Evolutionary conservation across 805 yeast genomes (phyloP).

Genomic region (Lachancea kluyveri): DNA sequence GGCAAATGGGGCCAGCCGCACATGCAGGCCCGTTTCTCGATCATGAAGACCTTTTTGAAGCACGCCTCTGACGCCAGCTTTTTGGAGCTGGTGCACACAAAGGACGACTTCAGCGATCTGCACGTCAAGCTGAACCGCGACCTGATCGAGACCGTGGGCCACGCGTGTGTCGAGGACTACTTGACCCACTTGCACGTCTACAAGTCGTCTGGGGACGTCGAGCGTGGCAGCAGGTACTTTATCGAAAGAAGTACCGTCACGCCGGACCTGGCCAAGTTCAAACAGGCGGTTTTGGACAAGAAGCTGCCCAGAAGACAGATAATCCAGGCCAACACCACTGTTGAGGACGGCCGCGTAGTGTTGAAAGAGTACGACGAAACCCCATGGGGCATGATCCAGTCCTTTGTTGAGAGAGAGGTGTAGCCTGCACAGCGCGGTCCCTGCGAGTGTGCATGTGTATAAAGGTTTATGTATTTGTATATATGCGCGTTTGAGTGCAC

Average conservation of each 20-base stretch:
- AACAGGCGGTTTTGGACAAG: slow-evolving; percentile 62
- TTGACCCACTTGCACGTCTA: slow-evolving; percentile 67
- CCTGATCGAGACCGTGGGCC: slow-evolving; percentile 65
- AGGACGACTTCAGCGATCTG: slow-evolving; percentile 51
- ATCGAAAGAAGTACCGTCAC: slow-evolving; percentile 62
- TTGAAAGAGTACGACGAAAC: slow-evolving; percentile 72
- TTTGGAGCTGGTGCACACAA: slow-evolving; percentile 44
- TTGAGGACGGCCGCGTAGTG: slow-evolving; percentile 32
- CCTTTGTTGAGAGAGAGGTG: slow-evolving; percentile 58
- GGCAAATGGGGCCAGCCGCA: slow-evolving; percentile 93
- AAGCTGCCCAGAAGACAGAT: slow-evolving; percentile 81
- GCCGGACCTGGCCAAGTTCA: slow-evolving; percentile 53
- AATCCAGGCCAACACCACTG: slow-evolving; percentile 71
- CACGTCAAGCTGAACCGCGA: slow-evolving; percentile 50
- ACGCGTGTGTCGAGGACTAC: slow-evolving; percentile 64
- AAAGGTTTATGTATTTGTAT: no score
- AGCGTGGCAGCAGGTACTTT: slow-evolving; percentile 57
- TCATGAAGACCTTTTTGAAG: slow-evolving; percentile 65
- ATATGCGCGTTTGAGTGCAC: no score
- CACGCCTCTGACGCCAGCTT: slow-evolving; percentile 49
- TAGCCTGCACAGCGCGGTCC: slow-evolving; percentile 5
- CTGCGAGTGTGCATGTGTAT: no score
- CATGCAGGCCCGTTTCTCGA: slow-evolving; percentile 88
- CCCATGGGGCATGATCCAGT: slow-evolving; percentile 70
- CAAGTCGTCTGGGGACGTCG: slow-evolving; percentile 72